A percentile compares a stretch with the other conserved stretches of the same genome.
Evolutionary conservation across 75 land plant genomes (phyloP).

Genomic region (Larix kaempferi): DNA sequence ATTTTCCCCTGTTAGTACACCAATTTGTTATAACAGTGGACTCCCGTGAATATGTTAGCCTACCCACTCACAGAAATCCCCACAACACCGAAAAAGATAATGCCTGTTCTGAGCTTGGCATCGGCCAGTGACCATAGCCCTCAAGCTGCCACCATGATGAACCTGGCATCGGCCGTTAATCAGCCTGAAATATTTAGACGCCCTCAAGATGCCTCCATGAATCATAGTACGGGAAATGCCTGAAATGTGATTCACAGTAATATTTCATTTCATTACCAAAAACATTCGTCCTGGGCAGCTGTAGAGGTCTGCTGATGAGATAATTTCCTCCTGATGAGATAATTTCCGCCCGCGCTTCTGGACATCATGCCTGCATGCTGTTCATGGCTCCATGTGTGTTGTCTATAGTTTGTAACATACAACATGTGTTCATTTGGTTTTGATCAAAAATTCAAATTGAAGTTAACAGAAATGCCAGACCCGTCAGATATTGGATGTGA

Average conservation of each 20-base stretch:
- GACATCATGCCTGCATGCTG: slow-evolving; percentile 49
- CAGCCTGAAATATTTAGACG: no score
- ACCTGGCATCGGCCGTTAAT: no score
- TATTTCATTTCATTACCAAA: no score
- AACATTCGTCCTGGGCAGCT: slow-evolving; percentile 45
- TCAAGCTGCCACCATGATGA: no score
- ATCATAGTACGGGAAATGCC: no score
- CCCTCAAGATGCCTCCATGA: no score
- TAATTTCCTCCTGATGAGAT: slow-evolving; percentile 55
- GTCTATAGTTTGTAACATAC: slow-evolving; percentile 40
- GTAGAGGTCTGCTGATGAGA: slow-evolving; percentile 45
- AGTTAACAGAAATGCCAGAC: no score
- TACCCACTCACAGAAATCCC: slow-evolving; percentile 68
- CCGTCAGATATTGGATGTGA: no score
- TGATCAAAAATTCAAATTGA: no score
- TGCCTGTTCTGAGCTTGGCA: background rate
- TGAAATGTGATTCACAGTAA: no score
- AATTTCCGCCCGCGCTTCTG: slow-evolving; percentile 61
- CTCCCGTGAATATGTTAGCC: slow-evolving; percentile 69
- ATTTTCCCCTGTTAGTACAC: no score
- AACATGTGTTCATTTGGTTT: slow-evolving; percentile 27
- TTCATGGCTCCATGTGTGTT: slow-evolving; percentile 50
- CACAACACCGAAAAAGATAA: slow-evolving; percentile 72
- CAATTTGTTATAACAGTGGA: slow-evolving; percentile 90
- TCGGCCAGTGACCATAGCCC: slow-evolving; percentile 43